phyloP scores from a whole-genome alignment of 2,329 filamentous ascomycete species.

The Ophiocordyceps camponoti-saundersi region DNA sequence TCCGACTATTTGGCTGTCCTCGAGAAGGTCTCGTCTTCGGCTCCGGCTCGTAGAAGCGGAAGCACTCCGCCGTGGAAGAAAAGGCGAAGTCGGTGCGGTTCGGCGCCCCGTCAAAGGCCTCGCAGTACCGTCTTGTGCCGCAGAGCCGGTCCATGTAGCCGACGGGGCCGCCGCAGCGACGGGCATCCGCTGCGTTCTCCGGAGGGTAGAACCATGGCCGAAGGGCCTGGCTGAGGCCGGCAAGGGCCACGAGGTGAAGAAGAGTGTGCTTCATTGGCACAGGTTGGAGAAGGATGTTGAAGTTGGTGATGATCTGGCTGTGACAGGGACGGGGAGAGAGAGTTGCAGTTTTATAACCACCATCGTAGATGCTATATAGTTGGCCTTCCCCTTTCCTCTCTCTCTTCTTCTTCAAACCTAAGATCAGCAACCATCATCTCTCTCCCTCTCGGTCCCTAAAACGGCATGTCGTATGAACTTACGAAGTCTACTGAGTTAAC shows the following conservation, averaged over 20 bases:
- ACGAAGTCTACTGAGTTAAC: not conserved
- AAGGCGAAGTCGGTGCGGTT: not conserved
- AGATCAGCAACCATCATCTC: not conserved
- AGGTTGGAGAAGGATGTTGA: too few species aligned
- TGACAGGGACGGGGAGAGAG: not conserved
- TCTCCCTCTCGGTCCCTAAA: not conserved
- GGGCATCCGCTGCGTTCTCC: not conserved
- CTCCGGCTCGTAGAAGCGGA: not conserved
- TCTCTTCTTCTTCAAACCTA: not conserved
- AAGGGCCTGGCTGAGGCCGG: not conserved
- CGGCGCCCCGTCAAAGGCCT: not conserved
- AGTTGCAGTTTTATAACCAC: not conserved
- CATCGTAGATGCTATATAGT: not conserved
- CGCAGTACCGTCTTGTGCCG: not conserved
- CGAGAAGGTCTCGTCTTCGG: not conserved
- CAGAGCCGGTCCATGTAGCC: not conserved
- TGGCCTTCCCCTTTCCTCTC: not conserved
- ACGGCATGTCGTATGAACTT: not conserved
- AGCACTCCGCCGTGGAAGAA: not conserved
- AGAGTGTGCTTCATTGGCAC: too few species aligned
- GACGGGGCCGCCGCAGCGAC: not conserved
- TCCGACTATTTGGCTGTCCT: too few species aligned
- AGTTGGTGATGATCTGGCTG: too few species aligned
- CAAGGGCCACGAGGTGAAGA: not conserved
- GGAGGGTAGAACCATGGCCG: not conserved